Percentiles rank a stretch among this genome's conserved stretches.
Evolutionary conservation across 2,329 filamentous ascomycete genomes (phyloP).

Genomic region (Talaromyces pinophilus): DNA sequence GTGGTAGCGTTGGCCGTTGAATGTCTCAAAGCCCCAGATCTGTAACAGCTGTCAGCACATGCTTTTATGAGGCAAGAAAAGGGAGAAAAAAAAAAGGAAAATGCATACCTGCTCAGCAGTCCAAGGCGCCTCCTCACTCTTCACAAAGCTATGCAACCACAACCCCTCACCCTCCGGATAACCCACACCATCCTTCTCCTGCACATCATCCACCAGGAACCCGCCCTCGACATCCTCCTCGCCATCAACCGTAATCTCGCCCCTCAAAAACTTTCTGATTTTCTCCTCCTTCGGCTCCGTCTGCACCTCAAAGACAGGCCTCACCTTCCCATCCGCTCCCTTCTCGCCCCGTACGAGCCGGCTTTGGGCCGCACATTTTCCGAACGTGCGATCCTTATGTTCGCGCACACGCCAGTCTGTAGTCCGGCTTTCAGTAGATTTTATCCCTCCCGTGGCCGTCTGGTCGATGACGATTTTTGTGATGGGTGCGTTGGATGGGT

Average conservation of each 20-base stretch:
- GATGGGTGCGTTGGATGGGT: slow-evolving; percentile 36
- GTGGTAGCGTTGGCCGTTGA: slow-evolving; percentile 45
- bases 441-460: slow-evolving; percentile 68
- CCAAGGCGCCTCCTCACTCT: slow-evolving; percentile 55
- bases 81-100: no score
- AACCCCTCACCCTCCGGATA: slow-evolving; percentile 41
- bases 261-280: slow-evolving; percentile 42
- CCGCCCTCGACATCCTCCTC: slow-evolving; percentile 54
- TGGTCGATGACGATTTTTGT: slow-evolving; percentile 73
- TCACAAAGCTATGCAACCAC: slow-evolving; percentile 54
- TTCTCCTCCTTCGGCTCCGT: slow-evolving; percentile 42
- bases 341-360: slow-evolving; percentile 49
- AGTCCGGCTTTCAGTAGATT: slow-evolving; percentile 60
- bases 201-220: slow-evolving; percentile 59
- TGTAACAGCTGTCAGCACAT: slow-evolving; percentile 25
- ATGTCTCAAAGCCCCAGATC: slow-evolving; percentile 51
- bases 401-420: slow-evolving; percentile 62
- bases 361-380: slow-evolving; percentile 64
- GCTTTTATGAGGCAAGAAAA: no score
- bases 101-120: slow-evolving; percentile 54
- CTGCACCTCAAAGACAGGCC: slow-evolving; percentile 38
- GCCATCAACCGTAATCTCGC: slow-evolving; percentile 53
- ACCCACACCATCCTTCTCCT: slow-evolving; percentile 19
- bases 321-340: slow-evolving; percentile 41
- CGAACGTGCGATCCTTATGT: slow-evolving; percentile 80